These are phyloP conservation scores for Wallacemonas collosoma DNA, from an alignment of 208 protist genomes.

Conservation along the genomic window DNA sequence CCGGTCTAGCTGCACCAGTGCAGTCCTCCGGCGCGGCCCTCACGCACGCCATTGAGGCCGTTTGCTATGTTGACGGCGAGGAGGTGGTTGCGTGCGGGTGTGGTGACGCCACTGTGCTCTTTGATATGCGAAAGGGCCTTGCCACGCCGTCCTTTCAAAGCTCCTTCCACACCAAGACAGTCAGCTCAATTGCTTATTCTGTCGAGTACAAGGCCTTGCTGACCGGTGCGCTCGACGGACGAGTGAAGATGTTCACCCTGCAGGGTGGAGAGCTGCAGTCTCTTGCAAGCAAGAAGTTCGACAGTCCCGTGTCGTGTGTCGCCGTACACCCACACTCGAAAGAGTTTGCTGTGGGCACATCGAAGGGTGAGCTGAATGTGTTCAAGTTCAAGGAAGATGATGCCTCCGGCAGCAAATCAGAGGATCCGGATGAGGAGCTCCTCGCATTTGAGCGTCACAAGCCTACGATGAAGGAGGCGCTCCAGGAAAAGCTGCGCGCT, in stretches of 20 bases:
- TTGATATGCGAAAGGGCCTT: conserved; percentile 76
- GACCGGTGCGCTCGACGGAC: conserved; percentile 70
- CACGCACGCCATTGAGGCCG: conserved; percentile 50
- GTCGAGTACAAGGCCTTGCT: conserved; percentile 62
- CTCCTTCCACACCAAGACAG: conserved; percentile 83
- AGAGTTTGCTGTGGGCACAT: conserved; percentile 73
- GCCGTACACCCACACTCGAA: conserved; percentile 65
- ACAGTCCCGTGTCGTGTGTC: conserved; percentile 56
- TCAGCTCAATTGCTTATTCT: conserved; percentile 69
- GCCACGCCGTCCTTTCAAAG: conserved; percentile 39
- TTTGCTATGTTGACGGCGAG: conserved; percentile 44
- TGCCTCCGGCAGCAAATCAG: neutral
- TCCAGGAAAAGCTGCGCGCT: conserved; percentile 52
- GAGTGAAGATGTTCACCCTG: conserved; percentile 83
- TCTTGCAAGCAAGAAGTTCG: conserved; percentile 67
- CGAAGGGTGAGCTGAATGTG: conserved; percentile 66
- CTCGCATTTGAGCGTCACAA: conserved; percentile 26
- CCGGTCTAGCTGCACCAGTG: conserved; percentile 51
- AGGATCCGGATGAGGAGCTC: conserved; percentile 25
- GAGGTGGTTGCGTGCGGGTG: conserved; percentile 47
- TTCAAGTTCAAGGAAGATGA: conserved; percentile 55
- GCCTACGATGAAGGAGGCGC: conserved; percentile 35
- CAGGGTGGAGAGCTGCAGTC: conserved; percentile 45
- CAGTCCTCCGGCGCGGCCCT: conserved; percentile 36
- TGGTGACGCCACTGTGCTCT: conserved; percentile 63